Base-by-base conservation (phyloP, 1,139 yeast species). In the Debaryomyces singareniensis region DNA sequence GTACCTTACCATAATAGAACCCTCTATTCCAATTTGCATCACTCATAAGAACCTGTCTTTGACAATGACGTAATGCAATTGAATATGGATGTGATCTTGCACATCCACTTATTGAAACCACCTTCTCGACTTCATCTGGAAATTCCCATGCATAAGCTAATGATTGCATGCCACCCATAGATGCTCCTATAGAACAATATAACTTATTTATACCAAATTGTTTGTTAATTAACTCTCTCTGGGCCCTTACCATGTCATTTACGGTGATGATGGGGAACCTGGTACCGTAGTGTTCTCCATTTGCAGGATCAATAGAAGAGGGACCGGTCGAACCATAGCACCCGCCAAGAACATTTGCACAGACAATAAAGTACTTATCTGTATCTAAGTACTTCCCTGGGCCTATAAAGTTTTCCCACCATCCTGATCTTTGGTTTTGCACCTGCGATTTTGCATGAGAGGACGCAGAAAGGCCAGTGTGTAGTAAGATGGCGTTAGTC, bases 101-200 rank as follows among this genome's bases (percentile, higher is more conserved):
- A 61, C 96, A 87, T 3, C 95, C 96, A 28, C 93, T 79, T 20
- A 87, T 83, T 7, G 86, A 73, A 1, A 86, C 74, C 4, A 87
- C 69, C 33, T 80, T 76, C 5, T 68, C 71, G 4, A 87, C 96
- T 36, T 69, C 72, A 25, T 79, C 78, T 1, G 95, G 86, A 48
- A 81, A 87, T 48, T 83, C 94, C 53, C 78, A 73, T 0, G 86
- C 95, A 52, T 78, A 85, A 0, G 96, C 95, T 35, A 87, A 66
- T 7, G 91, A 79, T 58, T 87, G 96, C 96, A 87, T 86, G 13
- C 96, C 97, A 16, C 97, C 97, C 95, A 87, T 85, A 0, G 95
- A 85, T 1, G 95, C 82, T 5, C 97, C 97, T 3, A 89, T 76
- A 1, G 87, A 74, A 1, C 95, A 95, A 51, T 76, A 75, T 16